Evolutionary conservation across 1,284 basidiomycete species (phyloP).

Genomic region (Heterobasidion parviporum): DNA sequence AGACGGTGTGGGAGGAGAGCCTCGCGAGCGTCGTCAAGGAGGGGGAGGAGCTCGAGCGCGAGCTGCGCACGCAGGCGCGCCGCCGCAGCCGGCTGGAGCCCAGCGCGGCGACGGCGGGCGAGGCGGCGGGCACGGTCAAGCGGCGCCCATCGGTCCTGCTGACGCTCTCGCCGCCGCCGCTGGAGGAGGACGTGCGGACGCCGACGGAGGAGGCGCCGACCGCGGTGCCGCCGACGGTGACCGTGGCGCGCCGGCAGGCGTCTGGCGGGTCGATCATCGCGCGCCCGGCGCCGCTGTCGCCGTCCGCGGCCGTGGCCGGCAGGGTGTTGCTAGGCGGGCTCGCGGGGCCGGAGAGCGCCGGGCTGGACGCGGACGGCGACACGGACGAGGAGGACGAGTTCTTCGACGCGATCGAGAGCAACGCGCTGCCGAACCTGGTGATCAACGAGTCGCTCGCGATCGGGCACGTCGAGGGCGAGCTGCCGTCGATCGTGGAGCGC

Average conservation of each 20-base stretch:
- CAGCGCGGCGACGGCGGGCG: conserved; percentile 14
- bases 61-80: conserved; percentile 59
- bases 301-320: conserved; percentile 1
- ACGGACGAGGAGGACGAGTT: conserved; percentile 95
- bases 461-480: conserved; percentile 16
- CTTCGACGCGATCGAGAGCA: conserved; percentile 92
- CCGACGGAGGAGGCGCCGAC: background rate
- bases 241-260: background rate
- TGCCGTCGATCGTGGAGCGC: conserved; percentile 29
- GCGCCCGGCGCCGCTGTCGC: background rate
- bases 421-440: conserved; percentile 67
- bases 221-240: background rate
- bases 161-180: conserved; percentile 2
- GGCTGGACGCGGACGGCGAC: conserved; percentile 28
- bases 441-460: conserved; percentile 51
- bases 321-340: conserved; percentile 2
- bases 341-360: conserved; percentile 28
- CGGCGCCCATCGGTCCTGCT: conserved; percentile 11
- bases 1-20: conserved; percentile 89
- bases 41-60: conserved; percentile 79
- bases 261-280: background rate
- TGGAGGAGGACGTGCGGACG: conserved; percentile 5
- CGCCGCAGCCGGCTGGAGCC: conserved; percentile 45
- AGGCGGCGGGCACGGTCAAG: conserved; percentile 20
- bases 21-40: conserved; percentile 80